Conservation (phyloP, 495 filamentous ascomycete species). For the Aspergillus nidulans region DNA sequence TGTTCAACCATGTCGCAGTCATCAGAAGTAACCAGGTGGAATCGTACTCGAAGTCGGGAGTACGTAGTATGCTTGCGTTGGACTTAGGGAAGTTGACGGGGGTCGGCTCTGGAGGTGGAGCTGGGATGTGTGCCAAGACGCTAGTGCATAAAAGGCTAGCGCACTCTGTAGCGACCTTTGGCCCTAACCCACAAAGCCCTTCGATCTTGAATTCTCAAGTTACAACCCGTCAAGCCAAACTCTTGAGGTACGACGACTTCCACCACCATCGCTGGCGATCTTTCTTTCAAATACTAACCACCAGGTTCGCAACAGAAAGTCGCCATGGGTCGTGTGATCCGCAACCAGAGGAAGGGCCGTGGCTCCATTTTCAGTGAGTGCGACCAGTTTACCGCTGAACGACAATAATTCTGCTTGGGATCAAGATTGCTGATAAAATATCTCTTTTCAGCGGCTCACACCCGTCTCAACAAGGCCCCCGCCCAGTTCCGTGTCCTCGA, state of each 20-base stretch:
- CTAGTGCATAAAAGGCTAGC: conserved; percentile 42
- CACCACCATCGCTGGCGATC: conserved; percentile 29
- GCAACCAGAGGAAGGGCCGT: conserved; percentile 97
- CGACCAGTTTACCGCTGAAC: conserved; percentile 27
- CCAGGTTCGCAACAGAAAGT: conserved; percentile 39
- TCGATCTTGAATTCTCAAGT: conserved; percentile 46
- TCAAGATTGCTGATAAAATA: conserved; percentile 38
- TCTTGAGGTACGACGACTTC: conserved; percentile 44
- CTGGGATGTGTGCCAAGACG: conserved; percentile 9
- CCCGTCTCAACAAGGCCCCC: conserved; percentile 85
- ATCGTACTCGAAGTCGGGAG: not conserved
- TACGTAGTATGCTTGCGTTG: not conserved
- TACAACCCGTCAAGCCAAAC: conserved; percentile 49
- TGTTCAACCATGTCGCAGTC: not conserved
- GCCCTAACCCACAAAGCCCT: conserved; percentile 49
- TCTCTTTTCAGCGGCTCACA: conserved; percentile 63
- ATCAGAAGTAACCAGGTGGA: not conserved
- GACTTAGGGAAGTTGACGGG: not conserved
- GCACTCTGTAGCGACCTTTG: conserved; percentile 39
- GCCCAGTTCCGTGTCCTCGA: conserved; percentile 95
- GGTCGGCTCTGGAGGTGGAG: not conserved
- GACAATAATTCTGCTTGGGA: not conserved
- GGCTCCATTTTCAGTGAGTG: conserved; percentile 95
- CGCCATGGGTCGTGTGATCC: conserved; percentile 79
- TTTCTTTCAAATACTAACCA: conserved; percentile 38